Conservation (phyloP, 768 basidiomycete species). For the Mycena capillaripes region DNA sequence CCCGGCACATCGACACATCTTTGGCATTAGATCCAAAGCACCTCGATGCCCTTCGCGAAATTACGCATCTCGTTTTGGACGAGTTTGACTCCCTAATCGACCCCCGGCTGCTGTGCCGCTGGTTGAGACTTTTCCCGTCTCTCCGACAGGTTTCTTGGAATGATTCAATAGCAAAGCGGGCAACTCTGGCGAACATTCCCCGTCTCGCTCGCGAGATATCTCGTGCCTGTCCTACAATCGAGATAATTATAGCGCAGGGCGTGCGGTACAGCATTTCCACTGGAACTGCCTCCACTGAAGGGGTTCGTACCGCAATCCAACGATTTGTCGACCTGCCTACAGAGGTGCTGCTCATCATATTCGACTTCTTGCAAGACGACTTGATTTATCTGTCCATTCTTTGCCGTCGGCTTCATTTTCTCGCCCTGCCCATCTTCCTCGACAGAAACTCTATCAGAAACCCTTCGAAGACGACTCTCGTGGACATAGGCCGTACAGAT, state of each 20-base stretch:
- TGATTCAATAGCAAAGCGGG: too few relatives aligned
- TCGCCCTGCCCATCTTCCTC: constrained; percentile 19
- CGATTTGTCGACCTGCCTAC: constrained; percentile 1
- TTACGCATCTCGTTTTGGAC: constrained; percentile 17
- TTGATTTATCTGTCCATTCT: constrained; percentile 7
- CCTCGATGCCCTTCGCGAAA: neutral
- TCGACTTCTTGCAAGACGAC: neutral
- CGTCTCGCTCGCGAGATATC: constrained; percentile 15
- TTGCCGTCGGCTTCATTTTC: constrained; percentile 23
- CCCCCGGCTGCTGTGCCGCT: neutral
- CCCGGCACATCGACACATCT: constrained; percentile 1
- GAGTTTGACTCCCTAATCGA: neutral
- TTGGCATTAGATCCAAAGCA: neutral
- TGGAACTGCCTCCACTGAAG: neutral
- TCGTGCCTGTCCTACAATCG: constrained; percentile 7
- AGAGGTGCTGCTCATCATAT: constrained; percentile 12
- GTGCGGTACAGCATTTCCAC: neutral
- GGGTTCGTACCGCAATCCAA: too few relatives aligned
- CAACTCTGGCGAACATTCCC: neutral
- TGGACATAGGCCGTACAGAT: neutral
- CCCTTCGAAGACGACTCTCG: neutral
- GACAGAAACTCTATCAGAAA: neutral
- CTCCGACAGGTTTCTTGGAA: constrained; percentile 5
- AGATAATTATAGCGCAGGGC: neutral
- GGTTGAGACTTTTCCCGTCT: constrained; percentile 18